These are phyloP conservation scores for Furcasterigmium sp. DNA, from an alignment of 2,329 filamentous ascomycete species.

Conservation along the genomic window DNA sequence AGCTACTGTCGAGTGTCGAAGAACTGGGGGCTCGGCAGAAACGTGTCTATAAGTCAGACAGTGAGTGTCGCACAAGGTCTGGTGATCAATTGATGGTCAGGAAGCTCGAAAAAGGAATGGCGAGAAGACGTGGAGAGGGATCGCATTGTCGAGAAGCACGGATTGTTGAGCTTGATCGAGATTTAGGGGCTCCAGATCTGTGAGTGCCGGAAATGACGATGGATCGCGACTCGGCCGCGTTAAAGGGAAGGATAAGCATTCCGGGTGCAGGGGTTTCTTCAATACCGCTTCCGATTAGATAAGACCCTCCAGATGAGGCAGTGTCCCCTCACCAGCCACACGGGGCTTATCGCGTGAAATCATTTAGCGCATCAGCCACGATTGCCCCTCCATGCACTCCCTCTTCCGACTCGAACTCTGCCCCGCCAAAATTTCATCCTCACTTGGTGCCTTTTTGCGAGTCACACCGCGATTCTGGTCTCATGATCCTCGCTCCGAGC, in stretches of 20 bases:
- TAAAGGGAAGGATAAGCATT: not conserved
- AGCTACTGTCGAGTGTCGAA: no score
- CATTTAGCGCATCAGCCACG: not conserved
- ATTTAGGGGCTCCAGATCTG: constrained; percentile 1
- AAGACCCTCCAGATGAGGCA: constrained; percentile 2
- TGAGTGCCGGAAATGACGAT: constrained; percentile 4
- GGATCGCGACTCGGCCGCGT: not conserved
- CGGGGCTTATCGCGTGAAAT: no score
- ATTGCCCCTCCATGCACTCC: constrained; percentile 1
- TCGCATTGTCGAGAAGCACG: constrained; percentile 27
- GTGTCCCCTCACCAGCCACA: no score
- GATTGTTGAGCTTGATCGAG: not conserved
- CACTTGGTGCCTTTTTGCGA: constrained; percentile 1
- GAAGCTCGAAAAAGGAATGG: no score
- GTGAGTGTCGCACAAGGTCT: no score
- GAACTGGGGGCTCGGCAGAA: no score
- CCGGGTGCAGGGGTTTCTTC: not conserved
- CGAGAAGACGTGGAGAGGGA: no score
- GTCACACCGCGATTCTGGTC: constrained; percentile 2
- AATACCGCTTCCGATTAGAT: not conserved
- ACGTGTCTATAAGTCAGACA: no score
- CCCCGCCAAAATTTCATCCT: constrained; percentile 7
- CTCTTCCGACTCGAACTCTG: constrained; percentile 7
- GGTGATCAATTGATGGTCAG: no score
- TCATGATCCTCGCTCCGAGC: not conserved